Conservation (phyloP, 768 basidiomycete genomes). For the Naganishia vaughanmartiniae region DNA sequence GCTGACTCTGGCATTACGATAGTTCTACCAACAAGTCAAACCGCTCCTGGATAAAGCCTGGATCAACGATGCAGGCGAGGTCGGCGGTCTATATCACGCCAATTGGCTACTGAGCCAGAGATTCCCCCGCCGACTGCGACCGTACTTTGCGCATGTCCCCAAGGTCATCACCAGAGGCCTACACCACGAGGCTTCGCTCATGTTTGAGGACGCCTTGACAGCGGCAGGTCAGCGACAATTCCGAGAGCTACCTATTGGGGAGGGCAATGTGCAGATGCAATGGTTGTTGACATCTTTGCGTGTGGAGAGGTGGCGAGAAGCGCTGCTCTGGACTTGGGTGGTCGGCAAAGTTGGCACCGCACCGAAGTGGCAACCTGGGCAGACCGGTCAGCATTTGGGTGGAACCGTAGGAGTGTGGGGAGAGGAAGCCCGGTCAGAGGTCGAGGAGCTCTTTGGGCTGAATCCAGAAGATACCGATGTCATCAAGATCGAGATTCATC, state of each 20-base stretch:
- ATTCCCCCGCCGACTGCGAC: constrained; percentile 44
- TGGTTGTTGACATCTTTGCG: constrained; percentile 43
- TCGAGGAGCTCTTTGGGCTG: constrained; percentile 42
- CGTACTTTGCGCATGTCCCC: constrained; percentile 49
- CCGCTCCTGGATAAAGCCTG: constrained; percentile 41
- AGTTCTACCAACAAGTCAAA: constrained; percentile 43
- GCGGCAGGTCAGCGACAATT: constrained; percentile 41
- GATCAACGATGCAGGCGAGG: constrained; percentile 46
- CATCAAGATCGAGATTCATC: constrained; percentile 39
- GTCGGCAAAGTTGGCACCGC: constrained; percentile 42
- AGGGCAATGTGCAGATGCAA: constrained; percentile 48
- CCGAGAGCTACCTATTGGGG: constrained; percentile 41
- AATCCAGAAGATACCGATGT: constrained; percentile 38
- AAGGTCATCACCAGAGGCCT: constrained; percentile 47
- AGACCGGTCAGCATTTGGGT: constrained; percentile 16
- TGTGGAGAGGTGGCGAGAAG: constrained; percentile 50
- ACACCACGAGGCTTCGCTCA: constrained; percentile 48
- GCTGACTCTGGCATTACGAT: not conserved
- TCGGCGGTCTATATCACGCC: constrained; percentile 46
- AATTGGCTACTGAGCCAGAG: constrained; percentile 42
- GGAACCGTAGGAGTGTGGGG: constrained; percentile 36
- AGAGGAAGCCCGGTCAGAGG: constrained; percentile 36
- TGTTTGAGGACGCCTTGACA: constrained; percentile 44
- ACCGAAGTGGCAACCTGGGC: constrained; percentile 27
- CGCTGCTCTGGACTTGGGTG: constrained; percentile 49